Base-by-base conservation (phyloP, 768 basidiomycete genomes). In the Pleurotus citrinopileatus region DNA sequence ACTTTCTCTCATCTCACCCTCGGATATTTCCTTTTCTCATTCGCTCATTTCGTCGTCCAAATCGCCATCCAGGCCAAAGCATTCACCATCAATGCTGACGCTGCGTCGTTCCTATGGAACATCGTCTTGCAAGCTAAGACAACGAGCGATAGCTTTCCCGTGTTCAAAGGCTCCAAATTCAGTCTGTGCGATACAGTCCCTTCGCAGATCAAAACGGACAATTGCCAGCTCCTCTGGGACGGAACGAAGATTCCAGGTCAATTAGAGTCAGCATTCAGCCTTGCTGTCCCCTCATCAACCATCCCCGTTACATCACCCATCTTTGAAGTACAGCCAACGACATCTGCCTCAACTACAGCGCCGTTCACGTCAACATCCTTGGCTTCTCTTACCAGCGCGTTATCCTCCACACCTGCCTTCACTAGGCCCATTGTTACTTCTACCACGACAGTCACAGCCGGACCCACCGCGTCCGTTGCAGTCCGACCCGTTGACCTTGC, bases 61-160 rank as follows among this genome's bases (percentile, higher is more conserved):
- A 73, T 90, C 58, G 72, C 78, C 23, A 73, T 92, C 42, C 89
- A 91, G 69, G 78, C 76, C 47, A 76, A 77, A 51, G 88, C 84
- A 9, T 86, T 84, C 71, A 72, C 73, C 10, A 80, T 81, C 69
- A 91, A 91, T 60, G 76, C 76, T 7, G 59, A 76, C 17, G 86
- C 87, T 4, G 79, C 81, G 25, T 54, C 63, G 23, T 76, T 83
- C 59, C 71, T 91, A 53, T 67, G 69, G 42, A 66, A 68, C 45
- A 76, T 90, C 50, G 72, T 83, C 25, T 42, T 64, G 25, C 68
- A 80, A 61, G 83, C 80, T 26, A 66, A 81, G 57, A 75, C 77
- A 5, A 67, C 72, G 22, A 72, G 73, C 59, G 58, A 68, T 27
- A 78, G 80, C 32, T 76, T 87, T 57, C 80, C 83, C 6, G 78